Evolutionary conservation across 305 asterid genomes (phyloP).

Genomic region (Withania somnifera): DNA sequence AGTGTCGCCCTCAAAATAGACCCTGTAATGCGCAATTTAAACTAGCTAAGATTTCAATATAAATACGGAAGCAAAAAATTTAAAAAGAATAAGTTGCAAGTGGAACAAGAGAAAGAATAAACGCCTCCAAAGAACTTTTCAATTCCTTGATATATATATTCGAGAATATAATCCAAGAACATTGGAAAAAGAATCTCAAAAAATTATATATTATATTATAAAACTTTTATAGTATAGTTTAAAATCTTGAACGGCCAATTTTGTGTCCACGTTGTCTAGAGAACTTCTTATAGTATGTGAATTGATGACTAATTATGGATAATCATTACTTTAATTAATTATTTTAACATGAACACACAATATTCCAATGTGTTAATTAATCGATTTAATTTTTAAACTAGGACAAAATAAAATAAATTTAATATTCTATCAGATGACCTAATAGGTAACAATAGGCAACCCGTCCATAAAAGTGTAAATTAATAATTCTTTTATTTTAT

Average conservation of each 20-base stretch:
- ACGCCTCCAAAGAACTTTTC: slow-evolving; percentile 19
- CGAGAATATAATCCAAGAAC: slow-evolving; percentile 8
- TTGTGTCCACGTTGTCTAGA: background rate
- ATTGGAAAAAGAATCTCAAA: slow-evolving; percentile 14
- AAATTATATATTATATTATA: background rate
- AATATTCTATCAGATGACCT: no score
- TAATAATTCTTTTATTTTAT: no score
- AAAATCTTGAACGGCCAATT: background rate
- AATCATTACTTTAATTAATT: background rate
- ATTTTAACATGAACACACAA: background rate
- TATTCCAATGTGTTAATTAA: no score
- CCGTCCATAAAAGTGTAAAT: no score
- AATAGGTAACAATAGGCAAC: no score
- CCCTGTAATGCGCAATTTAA: no score
- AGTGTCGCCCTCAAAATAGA: no score
- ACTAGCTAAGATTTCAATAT: no score
- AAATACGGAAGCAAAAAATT: no score
- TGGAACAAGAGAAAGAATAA: slow-evolving; percentile 16
- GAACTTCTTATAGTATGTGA: background rate
- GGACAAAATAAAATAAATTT: no score
- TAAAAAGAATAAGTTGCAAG: slow-evolving; percentile 2
- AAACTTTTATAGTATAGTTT: background rate
- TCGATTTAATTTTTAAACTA: no score
- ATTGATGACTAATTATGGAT: background rate
- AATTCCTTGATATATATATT: slow-evolving; percentile 9